Base-by-base conservation (phyloP, 495 filamentous ascomycete species). In the Tetracladium setigerum region DNA sequence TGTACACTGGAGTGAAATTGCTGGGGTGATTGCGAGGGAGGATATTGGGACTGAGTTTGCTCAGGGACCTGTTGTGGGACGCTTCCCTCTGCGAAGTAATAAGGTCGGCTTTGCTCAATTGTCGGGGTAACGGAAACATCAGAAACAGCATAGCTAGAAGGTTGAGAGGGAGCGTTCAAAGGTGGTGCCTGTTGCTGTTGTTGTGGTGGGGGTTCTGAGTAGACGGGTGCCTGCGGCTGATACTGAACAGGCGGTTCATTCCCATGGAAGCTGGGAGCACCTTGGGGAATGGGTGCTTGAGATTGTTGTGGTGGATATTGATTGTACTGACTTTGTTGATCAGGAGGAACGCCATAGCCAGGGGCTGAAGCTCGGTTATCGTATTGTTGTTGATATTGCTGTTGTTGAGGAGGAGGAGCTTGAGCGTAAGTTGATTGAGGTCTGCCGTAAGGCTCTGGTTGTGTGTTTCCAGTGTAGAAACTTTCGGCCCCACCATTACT, bases 391-490 rank as follows among this genome's bases (percentile, higher is more conserved):
- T 60, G 54, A n/a, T n/a, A n/a, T n/a, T n/a, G n/a, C n/a, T n/a
- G n/a, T 9, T 60, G 53, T 52, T 65, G 63, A 18, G 55, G 60
- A 11, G 56, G 44, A 39, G 55, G 39, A 40, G 58, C 15, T 37
- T 65, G 56, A 31, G 52, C 42, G 48, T 59, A 57, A n/a, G 54
- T 49, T 12, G 65, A 55, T 38, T 68, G 49, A 8, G 67, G 67
- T 39, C 62, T 62, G 11, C 54, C 57, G 49, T 81, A 79, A 13
- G 59, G 46, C 15, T 84, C 83, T 12, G 72, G 63, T 39, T 70
- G 63, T 14, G 72, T 61, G 54, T 83, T 83, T 27, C 79, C 78
- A 27, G 81, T 86, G 58, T 95, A 95, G 59, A 81, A 95, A 62
- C 72, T 89, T 53, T 95, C 89, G 17, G 79, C 78, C 2, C 79